Percentiles rank a stretch among this genome's conserved stretches.
These are phyloP conservation scores for Mycena kentingensis DNA, from an alignment of 768 basidiomycete species.

Conservation along the genomic window DNA sequence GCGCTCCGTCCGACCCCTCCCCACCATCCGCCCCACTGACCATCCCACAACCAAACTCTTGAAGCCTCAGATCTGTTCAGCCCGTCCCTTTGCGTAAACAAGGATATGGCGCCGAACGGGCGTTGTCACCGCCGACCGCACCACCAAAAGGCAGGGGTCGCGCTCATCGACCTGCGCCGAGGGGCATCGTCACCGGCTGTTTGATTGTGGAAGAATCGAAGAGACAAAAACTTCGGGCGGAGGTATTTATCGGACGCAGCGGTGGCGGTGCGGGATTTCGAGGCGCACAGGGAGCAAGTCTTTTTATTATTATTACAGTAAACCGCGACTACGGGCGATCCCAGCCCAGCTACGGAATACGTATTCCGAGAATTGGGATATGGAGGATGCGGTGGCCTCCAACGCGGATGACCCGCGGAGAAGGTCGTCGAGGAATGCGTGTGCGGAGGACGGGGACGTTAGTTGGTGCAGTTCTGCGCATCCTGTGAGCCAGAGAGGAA, in stretches of 20 bases:
- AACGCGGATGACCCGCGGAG: slow-evolving; percentile 58
- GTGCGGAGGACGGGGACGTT: slow-evolving; percentile 70
- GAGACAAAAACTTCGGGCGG: slow-evolving; percentile 15
- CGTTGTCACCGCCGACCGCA: slow-evolving; percentile 58
- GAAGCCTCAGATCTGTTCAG: slow-evolving; percentile 56
- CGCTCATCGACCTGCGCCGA: slow-evolving; percentile 62
- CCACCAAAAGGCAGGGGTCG: slow-evolving; percentile 36
- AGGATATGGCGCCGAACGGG: slow-evolving; percentile 66
- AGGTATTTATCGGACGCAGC: background rate
- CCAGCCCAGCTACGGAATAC: slow-evolving; percentile 70
- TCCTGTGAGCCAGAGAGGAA: background rate
- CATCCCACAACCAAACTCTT: slow-evolving; percentile 7
- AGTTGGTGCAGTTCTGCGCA: slow-evolving; percentile 74
- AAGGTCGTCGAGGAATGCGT: slow-evolving; percentile 65
- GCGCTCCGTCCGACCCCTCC: background rate
- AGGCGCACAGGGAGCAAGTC: no score
- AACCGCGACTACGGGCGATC: slow-evolving; percentile 68
- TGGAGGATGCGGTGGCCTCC: slow-evolving; percentile 42
- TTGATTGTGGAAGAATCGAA: slow-evolving; percentile 51
- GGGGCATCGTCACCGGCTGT: slow-evolving; percentile 53
- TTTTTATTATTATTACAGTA: slow-evolving; percentile 43
- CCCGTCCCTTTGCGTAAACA: slow-evolving; percentile 67
- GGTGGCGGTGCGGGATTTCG: background rate
- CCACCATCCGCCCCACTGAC: background rate
- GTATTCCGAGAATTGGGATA: slow-evolving; percentile 60